Conservation (phyloP, 1,284 basidiomycete species). For the Cystobasidium sp. region DNA sequence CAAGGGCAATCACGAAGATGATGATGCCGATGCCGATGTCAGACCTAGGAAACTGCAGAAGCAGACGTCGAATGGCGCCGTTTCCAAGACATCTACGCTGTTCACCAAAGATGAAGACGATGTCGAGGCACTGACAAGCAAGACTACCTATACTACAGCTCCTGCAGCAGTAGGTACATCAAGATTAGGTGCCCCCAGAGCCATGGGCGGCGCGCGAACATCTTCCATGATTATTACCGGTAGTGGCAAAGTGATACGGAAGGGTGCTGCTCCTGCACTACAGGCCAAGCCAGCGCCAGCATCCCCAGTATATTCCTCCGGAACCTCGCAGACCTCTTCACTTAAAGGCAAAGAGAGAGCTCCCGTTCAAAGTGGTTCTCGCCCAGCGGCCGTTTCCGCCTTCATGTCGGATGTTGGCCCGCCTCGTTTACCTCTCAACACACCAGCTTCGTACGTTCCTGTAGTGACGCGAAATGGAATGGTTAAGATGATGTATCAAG, state of each 20-base stretch:
- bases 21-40: neutral
- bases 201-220: slow-evolving; percentile 2
- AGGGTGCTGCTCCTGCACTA: slow-evolving; percentile 21
- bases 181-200: slow-evolving; percentile 19
- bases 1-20: neutral
- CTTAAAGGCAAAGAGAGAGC: slow-evolving; percentile 34
- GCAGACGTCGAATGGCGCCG: neutral
- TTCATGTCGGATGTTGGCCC: slow-evolving; percentile 24
- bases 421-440: slow-evolving; percentile 36
- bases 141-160: neutral
- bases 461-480: slow-evolving; percentile 37
- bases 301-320: neutral
- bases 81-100: neutral
- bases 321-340: neutral
- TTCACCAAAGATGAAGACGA: slow-evolving; percentile 21
- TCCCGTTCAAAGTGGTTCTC: neutral
- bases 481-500: slow-evolving; percentile 28
- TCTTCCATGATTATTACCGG: slow-evolving; percentile 8
- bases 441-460: slow-evolving; percentile 34
- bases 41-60: slow-evolving; percentile 16
- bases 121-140: neutral
- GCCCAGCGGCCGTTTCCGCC: neutral
- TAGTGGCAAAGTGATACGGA: slow-evolving; percentile 28
- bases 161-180: neutral
- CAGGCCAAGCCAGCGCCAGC: neutral